These are phyloP conservation scores for Pholiota conissans DNA, from an alignment of 768 basidiomycete genomes.

Conservation along the genomic window DNA sequence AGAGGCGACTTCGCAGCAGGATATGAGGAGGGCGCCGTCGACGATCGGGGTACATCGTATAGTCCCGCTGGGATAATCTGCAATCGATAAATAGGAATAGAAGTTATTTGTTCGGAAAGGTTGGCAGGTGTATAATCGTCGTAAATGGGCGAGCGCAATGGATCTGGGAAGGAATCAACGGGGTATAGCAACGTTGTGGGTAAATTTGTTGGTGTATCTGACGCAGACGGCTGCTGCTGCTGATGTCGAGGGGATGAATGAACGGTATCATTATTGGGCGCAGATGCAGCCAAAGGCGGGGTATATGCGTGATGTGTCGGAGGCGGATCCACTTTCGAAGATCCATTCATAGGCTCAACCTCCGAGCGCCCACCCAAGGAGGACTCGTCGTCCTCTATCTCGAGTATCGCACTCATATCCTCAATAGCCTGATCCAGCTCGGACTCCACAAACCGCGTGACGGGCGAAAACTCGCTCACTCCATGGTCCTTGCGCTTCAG, in stretches of 20 bases:
- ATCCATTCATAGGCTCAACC: background rate
- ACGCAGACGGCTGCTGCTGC: no score
- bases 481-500: constrained; percentile 71
- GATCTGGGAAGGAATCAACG: constrained; percentile 16
- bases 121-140: constrained; percentile 28
- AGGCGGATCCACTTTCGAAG: background rate
- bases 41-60: constrained; percentile 14
- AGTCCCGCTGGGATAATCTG: constrained; percentile 25
- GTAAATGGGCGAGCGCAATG: constrained; percentile 15
- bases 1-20: background rate
- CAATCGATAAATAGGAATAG: constrained; percentile 28
- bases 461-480: constrained; percentile 69
- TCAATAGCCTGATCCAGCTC: constrained; percentile 67
- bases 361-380: background rate
- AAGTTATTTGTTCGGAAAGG: constrained; percentile 18
- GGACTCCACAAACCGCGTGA: constrained; percentile 68
- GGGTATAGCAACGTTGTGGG: background rate
- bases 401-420: constrained; percentile 64
- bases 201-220: background rate
- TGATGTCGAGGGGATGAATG: background rate
- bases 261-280: background rate
- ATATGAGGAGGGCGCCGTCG: background rate
- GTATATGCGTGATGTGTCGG: background rate
- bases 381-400: background rate
- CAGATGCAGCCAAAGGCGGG: background rate